These are phyloP conservation scores for Phytopythium chamaehyphon DNA, from an alignment of 352 stramenopile genomes.

Conservation along the genomic window DNA sequence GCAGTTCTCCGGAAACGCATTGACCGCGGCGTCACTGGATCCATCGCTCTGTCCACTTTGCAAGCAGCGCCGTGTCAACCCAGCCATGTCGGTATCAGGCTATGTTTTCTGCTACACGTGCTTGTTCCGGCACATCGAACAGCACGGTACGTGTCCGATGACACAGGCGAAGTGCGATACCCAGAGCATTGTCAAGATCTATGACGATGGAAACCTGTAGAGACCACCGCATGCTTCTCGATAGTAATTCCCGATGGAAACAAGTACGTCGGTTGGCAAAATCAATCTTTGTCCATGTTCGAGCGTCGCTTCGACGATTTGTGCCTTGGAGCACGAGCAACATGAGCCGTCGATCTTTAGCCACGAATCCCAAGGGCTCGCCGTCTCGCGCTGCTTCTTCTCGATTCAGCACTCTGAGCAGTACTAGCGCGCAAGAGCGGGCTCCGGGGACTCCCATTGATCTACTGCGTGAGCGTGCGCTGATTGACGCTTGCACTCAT, in stretches of 20 bases:
- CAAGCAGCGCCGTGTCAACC: slow-evolving; percentile 66
- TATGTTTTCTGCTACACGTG: slow-evolving; percentile 86
- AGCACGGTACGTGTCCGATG: slow-evolving; percentile 68
- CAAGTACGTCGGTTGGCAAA: not conserved
- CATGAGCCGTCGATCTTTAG: not conserved
- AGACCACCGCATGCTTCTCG: not conserved
- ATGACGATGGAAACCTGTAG: slow-evolving; percentile 50
- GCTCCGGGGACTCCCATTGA: not conserved
- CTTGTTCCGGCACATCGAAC: slow-evolving; percentile 69
- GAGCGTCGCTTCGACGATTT: no score
- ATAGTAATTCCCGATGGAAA: no score
- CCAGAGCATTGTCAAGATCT: slow-evolving; percentile 71
- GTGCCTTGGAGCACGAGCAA: not conserved
- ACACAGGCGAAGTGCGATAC: slow-evolving; percentile 74
- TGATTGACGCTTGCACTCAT: slow-evolving; percentile 2
- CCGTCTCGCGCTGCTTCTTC: not conserved
- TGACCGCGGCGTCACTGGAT: slow-evolving; percentile 43
- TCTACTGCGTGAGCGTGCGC: not conserved
- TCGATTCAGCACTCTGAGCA: not conserved
- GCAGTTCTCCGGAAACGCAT: slow-evolving; percentile 53
- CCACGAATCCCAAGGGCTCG: not conserved
- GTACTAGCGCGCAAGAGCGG: not conserved
- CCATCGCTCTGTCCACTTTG: slow-evolving; percentile 62
- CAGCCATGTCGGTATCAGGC: slow-evolving; percentile 62
- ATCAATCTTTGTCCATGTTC: no score